Conservation (phyloP, 768 basidiomycete species). For the Hygrocybe punicea region DNA sequence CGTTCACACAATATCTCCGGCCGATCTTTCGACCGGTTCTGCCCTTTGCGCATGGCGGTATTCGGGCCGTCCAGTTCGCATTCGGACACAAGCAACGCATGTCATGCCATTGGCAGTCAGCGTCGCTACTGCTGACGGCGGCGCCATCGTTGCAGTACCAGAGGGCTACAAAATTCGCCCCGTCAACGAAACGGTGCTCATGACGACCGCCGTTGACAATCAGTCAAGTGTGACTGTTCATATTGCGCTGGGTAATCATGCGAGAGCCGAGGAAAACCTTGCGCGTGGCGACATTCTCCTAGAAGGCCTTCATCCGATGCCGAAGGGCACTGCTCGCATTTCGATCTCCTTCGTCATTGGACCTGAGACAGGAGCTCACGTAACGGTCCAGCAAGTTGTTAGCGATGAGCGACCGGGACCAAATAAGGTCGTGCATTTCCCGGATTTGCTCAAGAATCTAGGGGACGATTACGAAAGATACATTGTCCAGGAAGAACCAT, state of each 20-base stretch:
- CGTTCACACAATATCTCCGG: neutral
- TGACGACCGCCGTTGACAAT: neutral
- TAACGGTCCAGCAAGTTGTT: neutral
- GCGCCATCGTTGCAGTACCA: neutral
- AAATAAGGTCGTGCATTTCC: neutral
- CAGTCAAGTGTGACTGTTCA: neutral
- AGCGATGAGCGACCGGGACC: neutral
- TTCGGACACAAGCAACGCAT: neutral
- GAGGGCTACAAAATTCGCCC: neutral
- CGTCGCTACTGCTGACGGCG: neutral
- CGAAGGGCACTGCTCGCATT: neutral
- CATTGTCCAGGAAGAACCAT: neutral
- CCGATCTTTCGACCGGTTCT: neutral
- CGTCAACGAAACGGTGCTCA: neutral
- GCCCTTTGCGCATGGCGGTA: neutral
- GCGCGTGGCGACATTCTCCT: neutral
- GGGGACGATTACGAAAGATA: neutral
- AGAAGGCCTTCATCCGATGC: neutral
- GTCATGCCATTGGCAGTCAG: neutral
- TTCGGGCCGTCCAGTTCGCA: neutral
- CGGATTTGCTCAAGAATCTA: neutral
- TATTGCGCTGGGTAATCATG: neutral
- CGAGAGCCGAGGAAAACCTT: neutral
- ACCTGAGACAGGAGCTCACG: neutral
- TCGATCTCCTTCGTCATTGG: neutral